Base-by-base conservation (phyloP, 2,329 filamentous ascomycete genomes). In the Botrytis pseudocinerea region DNA sequence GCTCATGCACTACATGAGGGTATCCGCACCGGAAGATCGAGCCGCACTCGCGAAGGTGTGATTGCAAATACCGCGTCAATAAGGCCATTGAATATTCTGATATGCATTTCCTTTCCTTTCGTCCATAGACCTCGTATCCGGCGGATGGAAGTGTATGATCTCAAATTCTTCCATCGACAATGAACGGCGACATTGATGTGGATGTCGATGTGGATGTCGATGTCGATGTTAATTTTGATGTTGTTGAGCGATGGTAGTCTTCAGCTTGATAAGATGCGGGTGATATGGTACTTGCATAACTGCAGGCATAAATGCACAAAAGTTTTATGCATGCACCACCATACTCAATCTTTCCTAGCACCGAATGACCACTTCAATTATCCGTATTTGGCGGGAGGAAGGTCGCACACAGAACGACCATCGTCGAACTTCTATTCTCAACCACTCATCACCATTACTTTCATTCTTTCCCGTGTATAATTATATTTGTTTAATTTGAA, bases 401-500 rank as follows among this genome's bases (percentile, higher is more conserved):
- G 70, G 70, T 69, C 70, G 48, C 70, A 70, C 48, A 69, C 48
- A 64, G 16, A 60, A 72, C 32, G 70, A 32, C 62, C 70, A 28
- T 38, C 57, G 48, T 40, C 51, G 10, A 72, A 60, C 51, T 69
- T 72, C 69, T 28, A 64, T 71, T 71, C 69, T 57, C 69, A 51
- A 54, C 61, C 54, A 61, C 54, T 61, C 46, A 42, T 71, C 38
- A 2, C 48, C 12, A 18, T 64, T 54, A 20, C 38, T 71, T 71
- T 46, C 69, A 28, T 71, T 71, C 62, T 54, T 42, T 59, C 32
- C n/a, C 62, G 9, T 68, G 28, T 68, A 68, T 69, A 57, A 66
- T 72, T 60, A 40, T 71, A 68, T 60, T 66, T 71, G 25, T 66
- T 68, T 68, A 72, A 72, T 72, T 66, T 68, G 46, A 57, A 32